Conservation (phyloP, 768 basidiomycete species). For the Suillus sp. region DNA sequence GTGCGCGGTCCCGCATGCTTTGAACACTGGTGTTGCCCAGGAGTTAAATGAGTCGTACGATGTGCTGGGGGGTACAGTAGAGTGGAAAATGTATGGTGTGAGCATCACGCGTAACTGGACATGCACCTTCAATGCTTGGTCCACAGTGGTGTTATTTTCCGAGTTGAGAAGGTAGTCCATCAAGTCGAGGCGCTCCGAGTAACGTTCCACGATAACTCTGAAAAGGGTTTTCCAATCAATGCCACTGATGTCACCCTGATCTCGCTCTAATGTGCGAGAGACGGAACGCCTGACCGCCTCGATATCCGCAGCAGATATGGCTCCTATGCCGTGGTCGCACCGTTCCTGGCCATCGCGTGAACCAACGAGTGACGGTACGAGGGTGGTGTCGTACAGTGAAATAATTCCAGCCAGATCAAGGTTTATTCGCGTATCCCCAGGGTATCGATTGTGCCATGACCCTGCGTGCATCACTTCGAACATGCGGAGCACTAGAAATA, state of each 20-base stretch:
- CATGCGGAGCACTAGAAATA: neutral
- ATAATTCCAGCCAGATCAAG: conserved; percentile 26
- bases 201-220: conserved; percentile 42
- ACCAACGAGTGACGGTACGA: conserved; percentile 23
- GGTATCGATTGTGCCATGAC: conserved; percentile 28
- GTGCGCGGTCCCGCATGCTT: conserved; percentile 17
- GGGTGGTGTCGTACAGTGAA: conserved; percentile 32
- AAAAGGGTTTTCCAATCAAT: conserved; percentile 47
- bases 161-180: conserved; percentile 39
- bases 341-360: conserved; percentile 22
- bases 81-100: conserved; percentile 15
- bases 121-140: conserved; percentile 13
- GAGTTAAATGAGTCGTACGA: neutral
- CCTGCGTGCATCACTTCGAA: conserved; percentile 24
- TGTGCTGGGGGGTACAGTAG: neutral
- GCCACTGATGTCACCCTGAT: conserved; percentile 25
- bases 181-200: conserved; percentile 43
- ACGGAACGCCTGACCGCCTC: conserved; percentile 14
- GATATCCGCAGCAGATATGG: conserved; percentile 20
- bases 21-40: conserved; percentile 19
- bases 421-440: conserved; percentile 30
- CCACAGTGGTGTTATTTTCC: neutral
- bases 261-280: conserved; percentile 7
- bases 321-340: conserved; percentile 22
- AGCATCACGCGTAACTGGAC: conserved; percentile 27